A percentile compares a stretch with the other conserved stretches of the same genome.
Evolutionary conservation across 371 early-diverging fungal species (phyloP).

Genomic region (Circinella umbellata): DNA sequence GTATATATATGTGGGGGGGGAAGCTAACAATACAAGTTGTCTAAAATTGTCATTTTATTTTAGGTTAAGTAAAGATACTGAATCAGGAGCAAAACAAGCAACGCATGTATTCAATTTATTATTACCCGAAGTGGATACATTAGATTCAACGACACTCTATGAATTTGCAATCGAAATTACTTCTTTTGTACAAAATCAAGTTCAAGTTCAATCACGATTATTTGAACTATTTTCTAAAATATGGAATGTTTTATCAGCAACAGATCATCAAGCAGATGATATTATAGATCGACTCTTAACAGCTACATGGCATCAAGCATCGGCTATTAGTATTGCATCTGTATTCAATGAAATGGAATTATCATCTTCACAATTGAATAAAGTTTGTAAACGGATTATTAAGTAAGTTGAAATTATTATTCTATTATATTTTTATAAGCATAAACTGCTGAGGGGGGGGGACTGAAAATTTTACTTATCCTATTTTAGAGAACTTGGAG

Average conservation of each 20-base stretch:
- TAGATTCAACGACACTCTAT: conserved; percentile 21
- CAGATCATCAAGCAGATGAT: conserved; percentile 27
- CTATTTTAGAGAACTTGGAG: conserved; percentile 47
- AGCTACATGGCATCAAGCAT: conserved; percentile 46
- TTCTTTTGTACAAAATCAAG: conserved; percentile 28
- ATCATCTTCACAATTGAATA: conserved; percentile 43
- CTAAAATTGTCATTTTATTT: no score
- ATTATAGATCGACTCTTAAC: conserved; percentile 43
- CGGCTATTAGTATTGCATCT: conserved; percentile 50
- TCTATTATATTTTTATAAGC: neutral
- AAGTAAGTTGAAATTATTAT: conserved; percentile 21
- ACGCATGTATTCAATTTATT: conserved; percentile 36
- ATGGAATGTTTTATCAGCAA: conserved; percentile 43
- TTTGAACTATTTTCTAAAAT: conserved; percentile 54
- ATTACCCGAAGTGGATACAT: conserved; percentile 43
- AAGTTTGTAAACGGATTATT: conserved; percentile 35
- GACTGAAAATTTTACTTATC: no score
- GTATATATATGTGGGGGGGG: no score
- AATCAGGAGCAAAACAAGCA: conserved; percentile 20
- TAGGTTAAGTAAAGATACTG: conserved; percentile 17
- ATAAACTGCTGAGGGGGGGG: no score
- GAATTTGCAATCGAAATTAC: conserved; percentile 24
- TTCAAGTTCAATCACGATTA: conserved; percentile 40
- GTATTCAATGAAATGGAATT: conserved; percentile 57
- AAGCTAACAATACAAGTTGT: no score